Base-by-base conservation (phyloP, 169 alveolate species). In the Babesia ovata region DNA sequence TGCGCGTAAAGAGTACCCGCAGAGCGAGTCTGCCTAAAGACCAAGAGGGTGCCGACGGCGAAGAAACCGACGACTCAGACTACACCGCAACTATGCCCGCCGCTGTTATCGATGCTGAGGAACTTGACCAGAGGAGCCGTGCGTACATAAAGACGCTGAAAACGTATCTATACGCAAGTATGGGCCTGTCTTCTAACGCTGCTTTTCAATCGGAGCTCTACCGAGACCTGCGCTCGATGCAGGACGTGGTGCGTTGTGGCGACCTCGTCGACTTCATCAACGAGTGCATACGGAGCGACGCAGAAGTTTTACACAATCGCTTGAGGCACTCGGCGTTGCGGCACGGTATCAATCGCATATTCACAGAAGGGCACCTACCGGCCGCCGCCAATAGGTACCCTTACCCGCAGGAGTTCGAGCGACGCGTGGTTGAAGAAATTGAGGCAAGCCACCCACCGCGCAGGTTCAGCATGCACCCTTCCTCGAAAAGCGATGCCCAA, bases 341-440 rank as follows among this genome's bases (percentile, higher is more conserved):
- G 49, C 54, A 67, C 21, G 76, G 76, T 2, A 19, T 67, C 28
- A 28, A 36, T 9, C 49, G 66, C 14, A 50, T 52, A 14, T 33
- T 67, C 33, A 65, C 53, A 2, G 76, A 67, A 66, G 76, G 39
- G 22, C 76, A 67, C 48, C 65, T 67, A 9, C 53, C 76, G 45
- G 66, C 76, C 45, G 52, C 53, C 56, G 39, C 76, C 24, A 67
- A 67, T 53, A 63, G 76, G 33, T 67, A 67, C 57, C 76, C 76
- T 53, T 73, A 54, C 63, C 74, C 66, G 46, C 26, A 75, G 11
- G 75, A 67, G n/a, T 36, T 36, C 33, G 86, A 78, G 39, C 54
- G 63, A n/a, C 14, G n/a, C 44, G 81, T 58, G 26, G 46, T 78
- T 4, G 66, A n/a, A 2, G 75, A 67, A 17, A 24, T 78, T 44